These are phyloP conservation scores for Lablab purpureus DNA, from an alignment of 306 rosid genomes.

Conservation along the genomic window DNA sequence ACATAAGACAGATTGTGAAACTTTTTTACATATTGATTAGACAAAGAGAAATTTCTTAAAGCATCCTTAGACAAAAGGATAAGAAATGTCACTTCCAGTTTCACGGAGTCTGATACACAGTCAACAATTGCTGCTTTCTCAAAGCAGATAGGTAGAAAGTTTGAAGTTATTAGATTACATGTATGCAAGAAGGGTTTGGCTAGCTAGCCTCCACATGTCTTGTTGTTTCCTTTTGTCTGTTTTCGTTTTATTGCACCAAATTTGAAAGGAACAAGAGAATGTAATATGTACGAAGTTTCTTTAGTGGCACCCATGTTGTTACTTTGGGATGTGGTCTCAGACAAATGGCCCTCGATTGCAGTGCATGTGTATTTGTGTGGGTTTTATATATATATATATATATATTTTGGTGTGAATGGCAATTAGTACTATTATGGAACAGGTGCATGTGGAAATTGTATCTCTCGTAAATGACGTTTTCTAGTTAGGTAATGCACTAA, in stretches of 20 bases:
- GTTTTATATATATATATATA: neutral
- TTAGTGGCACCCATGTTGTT: conserved; percentile 48
- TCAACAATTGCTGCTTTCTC: neutral
- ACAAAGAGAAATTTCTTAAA: no score
- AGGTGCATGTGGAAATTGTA: conserved; percentile 41
- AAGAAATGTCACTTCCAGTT: no score
- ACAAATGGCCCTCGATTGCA: neutral
- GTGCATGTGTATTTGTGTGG: conserved; percentile 28
- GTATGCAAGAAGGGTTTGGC: conserved; percentile 13
- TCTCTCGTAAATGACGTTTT: conserved; percentile 22
- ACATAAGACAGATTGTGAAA: neutral
- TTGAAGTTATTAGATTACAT: neutral
- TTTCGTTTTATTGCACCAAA: conserved; percentile 46
- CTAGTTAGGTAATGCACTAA: conserved; percentile 34
- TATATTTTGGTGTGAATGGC: conserved; percentile 17
- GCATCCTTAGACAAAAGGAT: no score
- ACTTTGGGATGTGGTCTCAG: conserved; percentile 45
- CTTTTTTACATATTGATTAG: neutral
- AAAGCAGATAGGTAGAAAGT: neutral
- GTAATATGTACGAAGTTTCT: conserved; percentile 58
- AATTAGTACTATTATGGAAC: conserved; percentile 21
- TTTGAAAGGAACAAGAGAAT: conserved; percentile 65
- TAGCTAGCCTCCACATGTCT: conserved; percentile 26
- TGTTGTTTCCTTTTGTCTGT: conserved; percentile 43
- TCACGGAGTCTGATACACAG: neutral